phyloP scores from a whole-genome alignment of 805 yeast genomes.

The Barnettozyma wickerhamii region DNA sequence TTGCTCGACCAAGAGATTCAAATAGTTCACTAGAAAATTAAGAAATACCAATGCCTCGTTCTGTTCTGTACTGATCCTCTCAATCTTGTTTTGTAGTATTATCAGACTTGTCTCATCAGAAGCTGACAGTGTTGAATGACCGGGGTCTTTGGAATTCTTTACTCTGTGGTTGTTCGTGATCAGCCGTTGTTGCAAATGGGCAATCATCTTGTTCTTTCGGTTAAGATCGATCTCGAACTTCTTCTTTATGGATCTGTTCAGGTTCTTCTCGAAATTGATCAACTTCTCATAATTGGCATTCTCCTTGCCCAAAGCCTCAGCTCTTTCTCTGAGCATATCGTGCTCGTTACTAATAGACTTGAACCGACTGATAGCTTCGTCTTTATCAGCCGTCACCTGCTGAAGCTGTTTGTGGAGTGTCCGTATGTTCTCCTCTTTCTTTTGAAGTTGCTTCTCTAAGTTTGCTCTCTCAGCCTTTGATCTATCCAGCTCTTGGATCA shows the following conservation, averaged over 20 bases:
- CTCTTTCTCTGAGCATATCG: constrained; percentile 1
- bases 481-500: constrained; percentile 14
- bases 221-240: constrained; percentile 22
- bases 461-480: constrained; percentile 6
- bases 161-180: constrained; percentile 9
- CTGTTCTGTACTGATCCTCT: constrained; percentile 18
- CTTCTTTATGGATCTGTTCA: constrained; percentile 12
- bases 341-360: constrained; percentile 7
- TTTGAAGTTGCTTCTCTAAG: constrained; percentile 1
- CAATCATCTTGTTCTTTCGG: constrained; percentile 13
- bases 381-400: not conserved
- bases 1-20: constrained; percentile 1
- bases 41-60: constrained; percentile 15
- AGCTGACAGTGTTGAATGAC: constrained; percentile 2
- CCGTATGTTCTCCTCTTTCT: constrained; percentile 4
- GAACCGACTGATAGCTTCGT: not conserved
- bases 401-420: not conserved
- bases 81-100: not conserved
- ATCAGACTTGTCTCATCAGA: constrained; percentile 2
- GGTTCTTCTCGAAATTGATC: constrained; percentile 3
- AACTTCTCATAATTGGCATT: not conserved
- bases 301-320: not conserved
- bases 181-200: constrained; percentile 18
- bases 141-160: constrained; percentile 4
- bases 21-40: constrained; percentile 6